Evolutionary conservation across 2,329 filamentous ascomycete genomes (phyloP), one percentile per base, ranked within the genome.

Genomic region (Myrmaecium sp.): DNA sequence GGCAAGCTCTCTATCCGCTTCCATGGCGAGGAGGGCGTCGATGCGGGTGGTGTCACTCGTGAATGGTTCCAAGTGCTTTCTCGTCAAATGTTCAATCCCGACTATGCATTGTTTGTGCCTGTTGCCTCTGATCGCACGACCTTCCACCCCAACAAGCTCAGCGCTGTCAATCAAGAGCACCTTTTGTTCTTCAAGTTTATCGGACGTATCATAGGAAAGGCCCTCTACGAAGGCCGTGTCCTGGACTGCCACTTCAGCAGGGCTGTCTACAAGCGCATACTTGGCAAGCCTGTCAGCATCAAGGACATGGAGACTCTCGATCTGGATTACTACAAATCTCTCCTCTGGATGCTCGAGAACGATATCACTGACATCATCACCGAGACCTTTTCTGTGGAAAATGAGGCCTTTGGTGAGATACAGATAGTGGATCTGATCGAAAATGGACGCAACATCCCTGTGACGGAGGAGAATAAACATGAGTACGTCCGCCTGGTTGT

Each of bases 261-360:
- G 46, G 91, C 91, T 9, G 86, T 98, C 27, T 98, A 98, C 66
- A 95, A 95, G 61, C 78, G 82, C 39, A 94, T 98, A 36, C 69
- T 98, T 15, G 81, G 89, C 47, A 92, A 91, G 51, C 72, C 81
- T 3, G 86, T 95, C 21, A 94, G 84, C 6, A 78, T 98, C 53
- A 98, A 98, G 60, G 89, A 98, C 44, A 95, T 98, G 83, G 89
- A 98, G 54, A 94, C 84, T 13, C 78, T 98, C 34, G 89, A 98
- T 50, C 74, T 92, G 3, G 86, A 98, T 44, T 98, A 98, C 59
- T 94, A 95, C 69, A 98, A 95, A 54, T 95, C 86, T 9, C 66
- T 98, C 13, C 72, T 89, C 33, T 98, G 91, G 91, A 95, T 98
- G 74, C 64, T 95, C 31, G 81, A 93, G 48, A 95, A 98, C 43